Evolutionary conservation across 2,329 filamentous ascomycete species (phyloP), one percentile per base, ranked within the genome.

Genomic region (Beauveria asiatica): DNA sequence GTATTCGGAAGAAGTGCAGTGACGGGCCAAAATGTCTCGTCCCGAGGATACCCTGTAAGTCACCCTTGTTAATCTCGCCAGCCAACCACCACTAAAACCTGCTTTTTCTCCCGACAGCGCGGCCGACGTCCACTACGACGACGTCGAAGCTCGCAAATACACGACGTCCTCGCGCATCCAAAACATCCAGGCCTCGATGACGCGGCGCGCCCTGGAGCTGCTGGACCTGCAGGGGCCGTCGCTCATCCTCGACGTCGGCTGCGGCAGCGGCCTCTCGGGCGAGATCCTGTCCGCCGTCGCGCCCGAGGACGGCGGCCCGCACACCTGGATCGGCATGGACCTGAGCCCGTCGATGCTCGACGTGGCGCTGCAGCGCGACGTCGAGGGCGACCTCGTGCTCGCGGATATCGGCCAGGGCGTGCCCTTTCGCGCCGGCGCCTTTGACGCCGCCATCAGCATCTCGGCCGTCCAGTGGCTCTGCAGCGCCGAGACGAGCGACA

Each of bases 401-500:
- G 90, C 92, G 3, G 94, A 99, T 69, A 96, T 97, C 55, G 94
- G 94, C 0, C 94, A 99, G 70, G 94, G 94, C 1, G 85, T 99
- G 0, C 94, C 94, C 0, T 99, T 99, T 72, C 86, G 94, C 17
- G 84, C 94, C 0, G 94, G 94, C 37, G 85, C 87, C 0, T 99
- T 99, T 70, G 94, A 99, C 72, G 94, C 93, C 0, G 94, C 94
- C 23, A 92, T 99, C 67, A 92, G 87, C 69, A 97, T 99, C 71
- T 91, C 86, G 66, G 94, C 94, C 0, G 89, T 99, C n/a, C 94
- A 99, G 74, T 99, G 94, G 94, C 80, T 99, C 33, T 99, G 94
- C 74, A 97, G 96, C 73, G 94, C 93, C 45, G 94, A 97, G 73
- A 89, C 83, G 62, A 90, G 85, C 70, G 91, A 95, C 54, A 92